Base-by-base conservation (phyloP, 495 filamentous ascomycete species). In the Lasiosphaeria ovina region DNA sequence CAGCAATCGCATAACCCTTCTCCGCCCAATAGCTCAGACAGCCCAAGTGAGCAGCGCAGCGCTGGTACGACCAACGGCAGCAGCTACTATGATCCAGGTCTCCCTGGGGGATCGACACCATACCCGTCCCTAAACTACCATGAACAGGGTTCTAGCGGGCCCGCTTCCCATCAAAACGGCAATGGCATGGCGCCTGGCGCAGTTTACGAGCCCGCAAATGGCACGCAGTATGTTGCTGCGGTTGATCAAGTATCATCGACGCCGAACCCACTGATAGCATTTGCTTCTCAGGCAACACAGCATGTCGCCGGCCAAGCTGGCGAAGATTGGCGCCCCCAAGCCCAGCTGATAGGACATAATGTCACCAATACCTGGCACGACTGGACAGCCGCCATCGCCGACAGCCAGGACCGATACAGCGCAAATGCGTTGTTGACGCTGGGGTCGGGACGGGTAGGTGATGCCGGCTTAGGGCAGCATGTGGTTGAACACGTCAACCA, bases 361-460 rank as follows among this genome's bases (percentile, higher is more conserved):
- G 35, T 12, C n/a, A 64, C 65, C 0, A 80, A 78, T 52, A 68
- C 76, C 1, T 80, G 77, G 77, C 72, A 79, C 8, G 75, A 79
- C 60, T 80, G 77, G 77, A 75, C 77, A 6, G 73, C 74, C 0
- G 77, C 77, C 40, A 75, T 80, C 10, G 72, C 74, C 11, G 76
- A 77, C 63, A 79, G 63, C 33, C 76, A 78, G 38, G 76, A 79
- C 14, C 67, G 75, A 33, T 79, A 74, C 63, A 77, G 76, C 51
- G 74, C 76, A 36, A 77, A 64, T 33, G 72, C 76, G 2, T 55
- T 79, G 40, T 68, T 80, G 52, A 77, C 72, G 2, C 65, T 79
- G 24, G 75, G 73, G n/a, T 62, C 65, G 1, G 57, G 58, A 10
- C 58, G 66, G 31, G 62, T 60, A 5, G 62, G 65, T 9, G 69